phyloP scores from a whole-genome alignment of 1,139 yeast species.

The Barnettozyma hawaiiensis region DNA sequence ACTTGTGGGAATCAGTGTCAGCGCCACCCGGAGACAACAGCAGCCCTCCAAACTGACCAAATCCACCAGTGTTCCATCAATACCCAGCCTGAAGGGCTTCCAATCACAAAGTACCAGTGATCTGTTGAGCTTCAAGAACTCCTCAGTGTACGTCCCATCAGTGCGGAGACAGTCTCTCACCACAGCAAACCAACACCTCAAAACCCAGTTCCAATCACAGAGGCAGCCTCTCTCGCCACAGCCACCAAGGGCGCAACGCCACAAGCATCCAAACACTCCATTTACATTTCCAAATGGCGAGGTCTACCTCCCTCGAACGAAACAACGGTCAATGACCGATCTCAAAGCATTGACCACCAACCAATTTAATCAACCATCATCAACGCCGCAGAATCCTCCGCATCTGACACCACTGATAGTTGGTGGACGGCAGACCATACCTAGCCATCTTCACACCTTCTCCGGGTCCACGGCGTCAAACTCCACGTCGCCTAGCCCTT shows the following conservation, averaged over 20 bases:
- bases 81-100: conserved; percentile 13
- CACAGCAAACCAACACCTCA: not conserved
- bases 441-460: not conserved
- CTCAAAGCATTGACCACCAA: not conserved
- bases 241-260: not conserved
- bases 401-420: not conserved
- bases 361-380: not conserved
- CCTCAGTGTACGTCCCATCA: not conserved
- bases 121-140: not conserved
- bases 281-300: conserved; percentile 29
- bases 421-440: not conserved
- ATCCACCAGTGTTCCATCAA: conserved; percentile 9
- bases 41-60: conserved; percentile 5
- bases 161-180: conserved; percentile 5
- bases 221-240: conserved; percentile 1
- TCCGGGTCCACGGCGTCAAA: conserved; percentile 4
- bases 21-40: not conserved
- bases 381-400: not conserved
- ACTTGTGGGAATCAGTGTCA: not conserved
- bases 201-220: conserved; percentile 2
- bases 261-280: conserved; percentile 15
- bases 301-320: conserved; percentile 25
- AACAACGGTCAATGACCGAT: conserved; percentile 14
- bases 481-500: conserved; percentile 25
- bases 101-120: conserved; percentile 11